These are phyloP conservation scores for Trametes gibbosa DNA, from an alignment of 768 basidiomycete species.

Conservation along the genomic window DNA sequence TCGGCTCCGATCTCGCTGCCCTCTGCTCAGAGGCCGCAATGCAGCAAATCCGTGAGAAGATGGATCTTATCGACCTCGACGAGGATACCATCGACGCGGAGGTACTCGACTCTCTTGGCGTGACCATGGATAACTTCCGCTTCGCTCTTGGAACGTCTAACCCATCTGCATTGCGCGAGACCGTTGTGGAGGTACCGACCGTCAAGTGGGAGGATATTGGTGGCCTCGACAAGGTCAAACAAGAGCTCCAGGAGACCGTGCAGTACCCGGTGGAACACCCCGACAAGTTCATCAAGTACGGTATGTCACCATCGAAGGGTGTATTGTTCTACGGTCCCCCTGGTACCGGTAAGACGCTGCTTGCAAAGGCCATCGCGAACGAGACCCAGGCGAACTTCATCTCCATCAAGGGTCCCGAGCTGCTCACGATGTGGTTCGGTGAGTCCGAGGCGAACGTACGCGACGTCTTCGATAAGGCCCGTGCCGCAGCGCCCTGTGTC, in stretches of 20 bases:
- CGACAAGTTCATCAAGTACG: conserved; percentile 99
- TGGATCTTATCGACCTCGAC: conserved; percentile 94
- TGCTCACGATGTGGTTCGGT: conserved; percentile 99
- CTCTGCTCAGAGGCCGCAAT: conserved; percentile 99
- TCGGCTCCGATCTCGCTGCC: conserved; percentile 96
- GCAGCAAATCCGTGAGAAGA: conserved; percentile 99
- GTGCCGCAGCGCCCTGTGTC: conserved; percentile 97
- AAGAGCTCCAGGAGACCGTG: conserved; percentile 97
- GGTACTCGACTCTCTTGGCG: conserved; percentile 96
- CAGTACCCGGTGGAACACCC: conserved; percentile 99
- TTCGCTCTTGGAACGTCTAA: conserved; percentile 97
- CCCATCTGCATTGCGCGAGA: conserved; percentile 98
- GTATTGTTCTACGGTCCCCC: conserved; percentile 99
- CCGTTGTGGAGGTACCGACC: conserved; percentile 97
- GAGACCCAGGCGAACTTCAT: conserved; percentile 99
- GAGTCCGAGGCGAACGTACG: conserved; percentile 99
- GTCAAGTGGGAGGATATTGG: conserved; percentile 99
- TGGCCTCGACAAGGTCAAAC: conserved; percentile 99
- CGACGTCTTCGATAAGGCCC: conserved; percentile 99
- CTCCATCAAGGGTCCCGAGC: conserved; percentile 98
- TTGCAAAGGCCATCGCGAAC: conserved; percentile 98
- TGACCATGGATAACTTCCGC: conserved; percentile 99
- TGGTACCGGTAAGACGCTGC: conserved; percentile 98
- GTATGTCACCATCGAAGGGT: conserved; percentile 99
- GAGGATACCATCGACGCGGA: conserved; percentile 99